Percentiles rank a stretch among this genome's conserved stretches.
Evolutionary conservation across 768 basidiomycete species (phyloP).

Genomic region (Pholiota microspora): DNA sequence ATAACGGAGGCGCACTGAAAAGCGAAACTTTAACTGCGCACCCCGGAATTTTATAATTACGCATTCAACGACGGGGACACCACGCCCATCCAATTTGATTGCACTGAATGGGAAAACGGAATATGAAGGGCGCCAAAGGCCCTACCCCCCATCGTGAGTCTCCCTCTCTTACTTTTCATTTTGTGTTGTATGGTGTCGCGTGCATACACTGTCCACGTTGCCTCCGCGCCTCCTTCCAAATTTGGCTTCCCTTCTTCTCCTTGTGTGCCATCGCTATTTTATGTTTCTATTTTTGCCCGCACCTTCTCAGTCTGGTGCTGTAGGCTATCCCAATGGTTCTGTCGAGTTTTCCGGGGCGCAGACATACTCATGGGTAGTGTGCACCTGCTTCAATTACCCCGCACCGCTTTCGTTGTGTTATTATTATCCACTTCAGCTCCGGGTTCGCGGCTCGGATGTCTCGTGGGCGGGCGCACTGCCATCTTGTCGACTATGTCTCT

Average conservation of each 20-base stretch:
- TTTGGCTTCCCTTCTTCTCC: not conserved
- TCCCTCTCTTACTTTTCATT: constrained; percentile 9
- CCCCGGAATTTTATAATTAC: constrained; percentile 5
- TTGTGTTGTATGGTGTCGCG: not conserved
- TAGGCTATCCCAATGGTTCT: too few relatives aligned
- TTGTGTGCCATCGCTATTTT: not conserved
- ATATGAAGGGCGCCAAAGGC: constrained; percentile 22
- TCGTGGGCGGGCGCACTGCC: not conserved
- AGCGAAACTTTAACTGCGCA: not conserved
- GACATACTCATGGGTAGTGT: too few relatives aligned
- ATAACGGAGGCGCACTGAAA: not conserved
- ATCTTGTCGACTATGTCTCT: not conserved
- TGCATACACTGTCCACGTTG: not conserved
- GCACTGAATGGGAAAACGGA: constrained; percentile 17
- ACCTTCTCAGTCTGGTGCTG: not conserved
- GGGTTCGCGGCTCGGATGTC: not conserved
- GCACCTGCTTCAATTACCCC: not conserved
- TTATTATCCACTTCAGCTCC: not conserved
- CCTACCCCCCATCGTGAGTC: constrained; percentile 21
- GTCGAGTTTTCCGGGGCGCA: too few relatives aligned
- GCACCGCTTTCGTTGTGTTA: not conserved
- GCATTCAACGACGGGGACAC: constrained; percentile 2
- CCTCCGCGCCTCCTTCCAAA: not conserved
- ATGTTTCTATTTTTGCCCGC: not conserved
- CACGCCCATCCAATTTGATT: not conserved